Percentiles rank a stretch among this genome's conserved stretches.
Conservation (phyloP, 495 filamentous ascomycete species). For the Lasiosphaeriaceae sp. region DNA sequence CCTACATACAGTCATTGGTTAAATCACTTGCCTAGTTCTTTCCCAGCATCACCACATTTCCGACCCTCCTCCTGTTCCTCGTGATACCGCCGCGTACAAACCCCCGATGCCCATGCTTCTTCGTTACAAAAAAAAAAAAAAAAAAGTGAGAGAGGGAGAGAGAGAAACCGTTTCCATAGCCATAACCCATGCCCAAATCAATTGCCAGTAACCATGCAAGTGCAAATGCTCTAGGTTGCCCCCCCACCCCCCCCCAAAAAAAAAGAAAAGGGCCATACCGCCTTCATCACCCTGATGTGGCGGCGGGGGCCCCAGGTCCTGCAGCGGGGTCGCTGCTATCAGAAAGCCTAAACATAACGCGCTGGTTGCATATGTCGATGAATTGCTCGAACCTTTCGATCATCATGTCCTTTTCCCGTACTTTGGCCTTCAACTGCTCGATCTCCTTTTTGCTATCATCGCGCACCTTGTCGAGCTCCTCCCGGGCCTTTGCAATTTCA, state of each 20-base stretch:
- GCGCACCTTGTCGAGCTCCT: constrained; percentile 45
- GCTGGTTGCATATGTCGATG: constrained; percentile 56
- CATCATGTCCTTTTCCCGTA: constrained; percentile 50
- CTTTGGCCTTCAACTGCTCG: constrained; percentile 43
- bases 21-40: background rate
- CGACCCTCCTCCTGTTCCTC: no score
- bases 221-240: background rate
- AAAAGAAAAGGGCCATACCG: background rate
- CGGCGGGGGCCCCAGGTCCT: background rate
- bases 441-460: constrained; percentile 47
- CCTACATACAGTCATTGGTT: background rate
- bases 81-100: no score
- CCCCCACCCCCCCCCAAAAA: background rate
- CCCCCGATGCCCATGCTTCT: no score
- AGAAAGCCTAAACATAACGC: constrained; percentile 48
- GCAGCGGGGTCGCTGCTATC: constrained; percentile 24
- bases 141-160: no score
- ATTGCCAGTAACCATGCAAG: background rate
- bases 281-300: background rate
- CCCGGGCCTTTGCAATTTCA: constrained; percentile 45
- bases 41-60: background rate
- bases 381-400: constrained; percentile 58
- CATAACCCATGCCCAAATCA: background rate
- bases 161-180: background rate
- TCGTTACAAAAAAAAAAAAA: no score